Base-by-base conservation (phyloP, 108 stramenopile species). In the Nitzschia sp. region DNA sequence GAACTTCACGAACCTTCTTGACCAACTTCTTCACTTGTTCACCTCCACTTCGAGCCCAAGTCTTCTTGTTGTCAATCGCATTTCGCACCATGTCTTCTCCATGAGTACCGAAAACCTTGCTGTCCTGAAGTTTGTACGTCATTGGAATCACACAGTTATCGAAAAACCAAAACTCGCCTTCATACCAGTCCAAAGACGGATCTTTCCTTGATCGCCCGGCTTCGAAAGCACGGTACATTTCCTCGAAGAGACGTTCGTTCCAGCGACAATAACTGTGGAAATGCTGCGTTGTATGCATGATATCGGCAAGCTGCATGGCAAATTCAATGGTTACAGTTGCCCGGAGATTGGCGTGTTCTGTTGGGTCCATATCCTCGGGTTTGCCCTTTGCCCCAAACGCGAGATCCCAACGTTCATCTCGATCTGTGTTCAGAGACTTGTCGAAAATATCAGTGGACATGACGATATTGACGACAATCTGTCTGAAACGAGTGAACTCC, bases 371-470 rank as follows among this genome's bases (percentile, higher is more conserved):
- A 9, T 65, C 65, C 5, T 42, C 41, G 21, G 41, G 19, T 14
- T 56, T 24, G 8, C 8, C 22, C 17, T 57, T 40, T 7, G 17
- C 24, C 22, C 26, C 26, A 38, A 80, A 80, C 6, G 78, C 73
- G 24, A 63, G 55, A 19, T 80, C 39, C 73, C 73, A 80, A 7
- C 78, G 69, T 8, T 46, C 22, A 9, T 62, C 61, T 24, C 61
- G 61, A 20, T 62, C 20, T 1, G 22, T 25, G 22, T 62, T 62
- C 41, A 62, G 24, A 2, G 42, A 41, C 41, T 62, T 55, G 63
- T 79, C 71, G 24, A 75, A 69, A 53, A 86, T 80, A 63, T 86
- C 85, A 11, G 85, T 86, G 6, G 72, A 44, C 24, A 86, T 56
- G 17, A 86, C 81, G n/a, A 72, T 41, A 63, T 86, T 80, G 39